Base-by-base conservation (phyloP, 2,329 filamentous ascomycete genomes). In the Periconia sp. region DNA sequence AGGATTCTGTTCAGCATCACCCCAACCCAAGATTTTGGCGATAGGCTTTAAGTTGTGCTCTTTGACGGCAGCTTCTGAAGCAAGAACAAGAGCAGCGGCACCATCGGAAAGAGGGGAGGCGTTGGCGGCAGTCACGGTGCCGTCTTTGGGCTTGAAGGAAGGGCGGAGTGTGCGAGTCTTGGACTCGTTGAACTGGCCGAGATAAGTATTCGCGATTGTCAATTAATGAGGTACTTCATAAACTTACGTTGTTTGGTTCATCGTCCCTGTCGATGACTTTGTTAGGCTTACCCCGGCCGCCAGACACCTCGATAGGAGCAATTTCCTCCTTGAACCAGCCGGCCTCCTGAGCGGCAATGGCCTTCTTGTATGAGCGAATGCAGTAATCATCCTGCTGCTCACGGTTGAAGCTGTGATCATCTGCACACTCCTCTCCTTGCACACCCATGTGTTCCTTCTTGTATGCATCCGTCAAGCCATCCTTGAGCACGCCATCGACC, bases 361-460 rank as follows among this genome's bases (percentile, higher is more conserved):
- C 94, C 80, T 92, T 93, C 80, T 96, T 87, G 81, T 99, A 99
- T 51, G 90, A 90, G 70, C 87, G 86, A 74, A 99, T 96, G 75
- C 93, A 94, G 78, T 97, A 99, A 56, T 92, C 89, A 73, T 99
- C 94, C 81, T 97, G 93, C 65, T 88, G 82, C 77, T 93, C 89
- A 64, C 94, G 87, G 70, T 82, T 84, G 77, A 99, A 85, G 57
- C 79, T 82, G 78, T 97, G 85, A 68, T 97, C 92, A 52, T 84
- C 76, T 52, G 92, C 90, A 78, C 94, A 99, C 70, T 97, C 90
- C 82, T 99, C 94, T 56, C 83, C 94, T 69, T 90, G 85, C 52
- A 99, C 77, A 67, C 94, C 94, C 94, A 99, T 99, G 77, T 97
- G 92, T 76, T 97, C 90, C 78, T 94, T 89, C 80, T 92, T 92